Evolutionary conservation across 2,329 filamentous ascomycete genomes (phyloP), one percentile per base, ranked within the genome.

Genomic region (Penicillium sp.): DNA sequence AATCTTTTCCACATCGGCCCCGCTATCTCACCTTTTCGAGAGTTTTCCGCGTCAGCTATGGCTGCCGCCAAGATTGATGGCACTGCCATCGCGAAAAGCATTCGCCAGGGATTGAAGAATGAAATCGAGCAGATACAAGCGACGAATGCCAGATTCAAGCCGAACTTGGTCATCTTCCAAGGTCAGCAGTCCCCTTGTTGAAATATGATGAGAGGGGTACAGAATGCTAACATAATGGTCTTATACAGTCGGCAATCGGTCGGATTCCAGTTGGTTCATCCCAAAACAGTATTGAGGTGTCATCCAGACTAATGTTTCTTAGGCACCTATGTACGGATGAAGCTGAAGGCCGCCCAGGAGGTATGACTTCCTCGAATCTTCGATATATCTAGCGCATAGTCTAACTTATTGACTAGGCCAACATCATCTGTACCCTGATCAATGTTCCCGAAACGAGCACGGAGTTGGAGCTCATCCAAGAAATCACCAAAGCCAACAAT

Each of bases 301-400:
- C 4, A 2, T 19, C 19, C 2, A 42, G 30, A 44, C 23, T 39
- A 46, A 39, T 41, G 41, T 49, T 47, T 26, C 60, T 53, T 68
- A 93, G 89, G 87, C 69, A 97, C 93, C 48, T 99, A 99, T 89
- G 93, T 99, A 76, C 92, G 92, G 78, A 99, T 99, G 94, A 99
- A 99, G 81, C 79, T 97, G 70, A 99, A 97, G 83, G 94, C 94
- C 62, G 94, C 94, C 55, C 81, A 90, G 73, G 94, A 97, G 83
- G 89, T 91, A 79, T 11, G 40, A 16, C 16, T 36, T 19, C 30
- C 30, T 30, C 13, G n/a, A 40, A 11, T 41, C 39, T 40, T 40
- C 14, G 30, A n/a, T 14, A 39, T 14, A 41, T 51, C 14, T n/a
- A 41, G 16, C 3, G 30, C 38, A 51, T 57, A 59, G 40, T 35